Percentiles rank a stretch among this genome's conserved stretches.
These are phyloP conservation scores for Cryptococcus jaspeensis DNA, from an alignment of 1,284 basidiomycete species.

Conservation along the genomic window DNA sequence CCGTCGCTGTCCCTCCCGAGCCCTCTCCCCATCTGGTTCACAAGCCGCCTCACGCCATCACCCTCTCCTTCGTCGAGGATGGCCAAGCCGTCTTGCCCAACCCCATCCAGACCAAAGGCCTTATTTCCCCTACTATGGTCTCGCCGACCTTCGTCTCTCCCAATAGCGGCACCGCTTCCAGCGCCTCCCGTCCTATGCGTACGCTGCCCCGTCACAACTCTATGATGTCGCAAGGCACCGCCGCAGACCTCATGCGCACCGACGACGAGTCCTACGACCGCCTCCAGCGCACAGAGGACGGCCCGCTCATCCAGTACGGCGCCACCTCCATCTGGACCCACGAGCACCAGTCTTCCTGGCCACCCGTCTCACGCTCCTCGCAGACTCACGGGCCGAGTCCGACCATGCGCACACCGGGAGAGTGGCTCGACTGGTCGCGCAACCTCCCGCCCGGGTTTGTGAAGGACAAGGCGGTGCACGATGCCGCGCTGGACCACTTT, in stretches of 20 bases:
- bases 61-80: background rate
- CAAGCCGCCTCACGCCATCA: background rate
- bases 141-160: no score
- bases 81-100: no score
- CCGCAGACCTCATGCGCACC: background rate
- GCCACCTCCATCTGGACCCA: constrained; percentile 19
- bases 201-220: background rate
- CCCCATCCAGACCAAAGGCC: no score
- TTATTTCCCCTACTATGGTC: no score
- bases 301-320: constrained; percentile 16
- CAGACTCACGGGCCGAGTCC: background rate
- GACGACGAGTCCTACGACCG: constrained; percentile 3
- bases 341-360: background rate
- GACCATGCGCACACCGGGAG: constrained; percentile 5
- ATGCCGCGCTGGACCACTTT: constrained; percentile 14
- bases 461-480: constrained; percentile 8
- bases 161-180: no score
- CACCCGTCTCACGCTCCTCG: background rate
- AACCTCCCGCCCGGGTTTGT: constrained; percentile 8
- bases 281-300: constrained; percentile 9
- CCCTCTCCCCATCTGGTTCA: no score
- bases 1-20: no score
- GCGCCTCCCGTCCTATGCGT: background rate
- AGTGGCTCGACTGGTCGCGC: constrained; percentile 17
- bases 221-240: background rate